A percentile compares a stretch with the other conserved stretches of the same genome.
These are phyloP conservation scores for Corinectria fuckeliana DNA, from an alignment of 2,329 filamentous ascomycete genomes.

Conservation along the genomic window DNA sequence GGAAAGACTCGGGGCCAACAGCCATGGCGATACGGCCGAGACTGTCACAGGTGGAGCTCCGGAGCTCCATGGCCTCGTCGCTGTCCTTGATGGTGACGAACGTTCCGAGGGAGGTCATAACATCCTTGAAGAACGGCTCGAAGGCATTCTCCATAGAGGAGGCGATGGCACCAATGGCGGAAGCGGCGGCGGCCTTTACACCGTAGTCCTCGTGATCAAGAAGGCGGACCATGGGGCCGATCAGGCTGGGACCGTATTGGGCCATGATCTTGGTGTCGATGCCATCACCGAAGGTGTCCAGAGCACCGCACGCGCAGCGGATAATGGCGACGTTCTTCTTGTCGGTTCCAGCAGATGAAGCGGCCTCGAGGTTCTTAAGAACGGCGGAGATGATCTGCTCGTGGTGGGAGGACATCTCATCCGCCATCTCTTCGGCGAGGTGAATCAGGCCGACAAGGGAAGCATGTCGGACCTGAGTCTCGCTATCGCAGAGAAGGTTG, in stretches of 20 bases:
- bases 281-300: slow-evolving; percentile 90
- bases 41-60: slow-evolving; percentile 88
- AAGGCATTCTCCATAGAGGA: slow-evolving; percentile 83
- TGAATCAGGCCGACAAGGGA: slow-evolving; percentile 87
- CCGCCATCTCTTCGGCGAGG: slow-evolving; percentile 90
- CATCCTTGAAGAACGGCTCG: slow-evolving; percentile 87
- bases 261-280: slow-evolving; percentile 79
- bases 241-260: slow-evolving; percentile 81
- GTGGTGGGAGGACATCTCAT: slow-evolving; percentile 88
- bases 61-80: slow-evolving; percentile 87
- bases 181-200: slow-evolving; percentile 87
- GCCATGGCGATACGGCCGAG: slow-evolving; percentile 92
- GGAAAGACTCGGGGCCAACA: slow-evolving; percentile 84
- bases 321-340: slow-evolving; percentile 86
- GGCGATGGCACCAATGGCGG: slow-evolving; percentile 89
- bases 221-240: slow-evolving; percentile 83
- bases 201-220: slow-evolving; percentile 85
- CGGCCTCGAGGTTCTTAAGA: slow-evolving; percentile 86
- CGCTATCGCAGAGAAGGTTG: slow-evolving; percentile 82
- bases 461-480: slow-evolving; percentile 83
- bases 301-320: slow-evolving; percentile 85
- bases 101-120: slow-evolving; percentile 86
- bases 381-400: slow-evolving; percentile 82
- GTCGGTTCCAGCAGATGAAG: slow-evolving; percentile 70
- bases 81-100: slow-evolving; percentile 87